Base-by-base conservation (phyloP, 1,139 yeast species). In the Taiozyma onychis region DNA sequence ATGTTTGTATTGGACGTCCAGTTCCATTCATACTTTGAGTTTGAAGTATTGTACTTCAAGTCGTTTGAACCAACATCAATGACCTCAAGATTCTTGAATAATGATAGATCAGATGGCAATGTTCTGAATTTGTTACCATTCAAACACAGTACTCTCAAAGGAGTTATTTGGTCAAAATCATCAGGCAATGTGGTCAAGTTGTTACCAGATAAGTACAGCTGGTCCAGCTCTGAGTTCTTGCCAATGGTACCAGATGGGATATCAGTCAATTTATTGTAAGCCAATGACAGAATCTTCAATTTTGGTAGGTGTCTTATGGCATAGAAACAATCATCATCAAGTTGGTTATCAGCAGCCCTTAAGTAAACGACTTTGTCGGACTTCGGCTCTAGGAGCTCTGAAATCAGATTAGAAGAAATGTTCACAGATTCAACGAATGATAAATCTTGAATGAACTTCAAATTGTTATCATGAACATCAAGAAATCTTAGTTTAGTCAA, bases 11-110 rank as follows among this genome's bases (percentile, higher is more conserved):
- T 95, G 74, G 83, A 84, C 61, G 87, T 85, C 99, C 99, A 95
- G 67, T 89, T 93, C 98, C 98, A 93, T 66, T 93, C 99, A 64
- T 89, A 91, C 8, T 95, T 95, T 81, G 91, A 88, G 65, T 93
- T 93, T 14, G 95, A 86, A 52, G 93, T 89, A 60, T 95, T 93
- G 67, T 93, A 93, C 62, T 91, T 87, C 66, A 95, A 73, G 57
- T 84, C 87, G 65, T 95, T 95, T 4, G 96, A 88, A 3, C 98
- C 96, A 18, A 89, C 95, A 70, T 95, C 99, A 44, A 95, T 75
- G 18, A 84, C 85, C 41, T 78, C 79, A 59, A 95, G 71, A 37
- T 80, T 77, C 1, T 70, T 65, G 50, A 90, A 75, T 54, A 84
- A 84, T 18, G 95, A 83, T 49, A 95, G 70, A 65, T 93, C 99